These are phyloP conservation scores for Posidonia oceanica DNA, from an alignment of 116 monocot species.

Conservation along the genomic window DNA sequence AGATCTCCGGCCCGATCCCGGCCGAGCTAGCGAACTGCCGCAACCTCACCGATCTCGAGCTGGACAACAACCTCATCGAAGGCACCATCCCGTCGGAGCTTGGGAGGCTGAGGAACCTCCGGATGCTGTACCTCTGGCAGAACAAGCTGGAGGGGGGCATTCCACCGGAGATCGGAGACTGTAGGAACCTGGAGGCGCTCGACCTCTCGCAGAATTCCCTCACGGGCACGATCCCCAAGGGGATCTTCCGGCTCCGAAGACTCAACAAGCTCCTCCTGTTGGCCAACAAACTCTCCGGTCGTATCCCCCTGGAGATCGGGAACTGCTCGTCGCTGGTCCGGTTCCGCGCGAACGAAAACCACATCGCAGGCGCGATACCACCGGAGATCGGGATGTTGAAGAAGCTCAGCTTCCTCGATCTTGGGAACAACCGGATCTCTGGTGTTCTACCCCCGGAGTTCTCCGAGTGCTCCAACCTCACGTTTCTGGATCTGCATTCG, in stretches of 20 bases:
- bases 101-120: slow-evolving; percentile 31
- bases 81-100: slow-evolving; percentile 62
- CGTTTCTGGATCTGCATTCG: slow-evolving; percentile 70
- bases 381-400: slow-evolving; percentile 53
- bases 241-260: slow-evolving; percentile 32
- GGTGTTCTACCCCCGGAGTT: slow-evolving; percentile 47
- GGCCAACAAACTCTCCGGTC: slow-evolving; percentile 55
- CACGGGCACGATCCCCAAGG: slow-evolving; percentile 50
- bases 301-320: slow-evolving; percentile 65
- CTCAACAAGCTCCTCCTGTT: slow-evolving; percentile 66
- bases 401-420: slow-evolving; percentile 73
- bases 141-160: slow-evolving; percentile 57
- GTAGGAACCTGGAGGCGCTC: slow-evolving; percentile 50
- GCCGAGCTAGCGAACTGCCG: slow-evolving; percentile 35
- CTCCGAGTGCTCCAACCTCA: slow-evolving; percentile 60
- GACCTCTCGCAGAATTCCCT: slow-evolving; percentile 79
- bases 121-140: slow-evolving; percentile 58
- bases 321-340: slow-evolving; percentile 52
- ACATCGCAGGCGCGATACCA: slow-evolving; percentile 47
- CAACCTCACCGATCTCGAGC: slow-evolving; percentile 63
- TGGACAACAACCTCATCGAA: slow-evolving; percentile 75
- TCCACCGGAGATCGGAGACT: slow-evolving; percentile 45
- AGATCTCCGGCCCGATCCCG: slow-evolving; percentile 71
- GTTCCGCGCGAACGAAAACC: slow-evolving; percentile 53
- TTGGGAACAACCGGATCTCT: slow-evolving; percentile 43